Percentiles rank a stretch among this genome's conserved stretches.
Evolutionary conservation across 148 eudicot species (phyloP).

Genomic region (Mesembryanthemum crystallinum): DNA sequence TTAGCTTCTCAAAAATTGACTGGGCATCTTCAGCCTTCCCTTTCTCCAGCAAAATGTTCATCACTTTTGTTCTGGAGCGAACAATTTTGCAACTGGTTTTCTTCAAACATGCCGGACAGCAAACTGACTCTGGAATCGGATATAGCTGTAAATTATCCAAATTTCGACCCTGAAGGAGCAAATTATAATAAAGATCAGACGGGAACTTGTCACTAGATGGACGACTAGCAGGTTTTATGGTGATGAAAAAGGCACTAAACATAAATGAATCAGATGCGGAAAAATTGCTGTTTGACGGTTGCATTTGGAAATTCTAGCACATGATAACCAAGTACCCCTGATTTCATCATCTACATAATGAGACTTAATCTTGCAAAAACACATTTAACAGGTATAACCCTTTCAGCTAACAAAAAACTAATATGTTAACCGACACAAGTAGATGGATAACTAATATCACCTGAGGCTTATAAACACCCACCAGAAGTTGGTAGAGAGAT

Average conservation of each 20-base stretch:
- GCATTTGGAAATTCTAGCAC: not conserved
- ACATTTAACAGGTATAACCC: not conserved
- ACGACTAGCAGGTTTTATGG: not conserved
- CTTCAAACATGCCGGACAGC: slow-evolving; percentile 40
- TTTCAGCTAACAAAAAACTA: not conserved
- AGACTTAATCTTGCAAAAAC: not conserved
- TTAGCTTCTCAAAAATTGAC: slow-evolving; percentile 45
- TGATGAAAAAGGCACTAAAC: not conserved
- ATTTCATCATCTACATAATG: not conserved
- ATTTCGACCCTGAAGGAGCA: slow-evolving; percentile 33
- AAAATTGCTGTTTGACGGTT: not conserved
- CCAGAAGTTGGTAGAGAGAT: not conserved
- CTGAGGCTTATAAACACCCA: not conserved
- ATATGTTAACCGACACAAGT: too few species aligned
- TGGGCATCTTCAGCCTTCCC: slow-evolving; percentile 60
- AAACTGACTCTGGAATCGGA: slow-evolving; percentile 34
- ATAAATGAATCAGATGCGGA: not conserved
- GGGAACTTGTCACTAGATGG: not conserved
- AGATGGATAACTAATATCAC: not conserved
- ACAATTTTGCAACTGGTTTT: slow-evolving; percentile 54
- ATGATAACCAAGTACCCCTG: not conserved
- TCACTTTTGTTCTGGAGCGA: slow-evolving; percentile 55
- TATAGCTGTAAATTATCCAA: slow-evolving; percentile 29
- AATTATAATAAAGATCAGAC: slow-evolving; percentile 8
- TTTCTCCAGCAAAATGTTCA: slow-evolving; percentile 54